A percentile compares a stretch with the other conserved stretches of the same genome.
Conservation (phyloP, 352 stramenopile species). For the Phytopythium ostracodes region DNA sequence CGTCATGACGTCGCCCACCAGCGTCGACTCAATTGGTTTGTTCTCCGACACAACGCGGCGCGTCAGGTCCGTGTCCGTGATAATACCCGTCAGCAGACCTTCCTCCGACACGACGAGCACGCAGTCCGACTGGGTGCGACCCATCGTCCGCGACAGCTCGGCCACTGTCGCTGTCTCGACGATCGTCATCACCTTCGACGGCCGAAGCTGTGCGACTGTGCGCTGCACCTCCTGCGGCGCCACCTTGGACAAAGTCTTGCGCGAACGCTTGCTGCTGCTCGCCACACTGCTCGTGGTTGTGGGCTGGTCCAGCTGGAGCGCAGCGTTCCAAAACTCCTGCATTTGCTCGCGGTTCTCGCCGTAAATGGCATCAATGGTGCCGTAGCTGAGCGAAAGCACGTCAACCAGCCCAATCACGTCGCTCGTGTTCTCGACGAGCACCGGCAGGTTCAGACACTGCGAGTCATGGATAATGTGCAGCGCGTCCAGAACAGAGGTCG, state of each 20-base stretch:
- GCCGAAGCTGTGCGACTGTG: slow-evolving; percentile 76
- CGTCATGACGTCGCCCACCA: slow-evolving; percentile 81
- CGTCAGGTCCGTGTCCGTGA: slow-evolving; percentile 92
- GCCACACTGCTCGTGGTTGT: slow-evolving; percentile 26
- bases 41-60: slow-evolving; percentile 81
- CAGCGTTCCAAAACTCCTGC: slow-evolving; percentile 89
- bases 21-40: slow-evolving; percentile 57
- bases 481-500: slow-evolving; percentile 75
- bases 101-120: slow-evolving; percentile 90
- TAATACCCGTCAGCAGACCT: slow-evolving; percentile 92
- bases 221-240: slow-evolving; percentile 69
- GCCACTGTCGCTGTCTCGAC: slow-evolving; percentile 74
- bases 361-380: slow-evolving; percentile 87
- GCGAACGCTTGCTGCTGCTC: slow-evolving; percentile 34
- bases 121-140: slow-evolving; percentile 88
- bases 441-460: slow-evolving; percentile 76
- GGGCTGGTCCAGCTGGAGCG: slow-evolving; percentile 75
- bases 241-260: slow-evolving; percentile 48
- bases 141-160: slow-evolving; percentile 85
- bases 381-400: slow-evolving; percentile 82
- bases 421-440: slow-evolving; percentile 56
- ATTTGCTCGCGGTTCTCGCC: slow-evolving; percentile 85
- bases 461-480: slow-evolving; percentile 90
- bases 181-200: slow-evolving; percentile 89
- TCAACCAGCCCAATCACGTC: slow-evolving; percentile 82